These are phyloP conservation scores for Rhinocladiella mackenziei DNA, from an alignment of 2,329 filamentous ascomycete species.

Conservation along the genomic window DNA sequence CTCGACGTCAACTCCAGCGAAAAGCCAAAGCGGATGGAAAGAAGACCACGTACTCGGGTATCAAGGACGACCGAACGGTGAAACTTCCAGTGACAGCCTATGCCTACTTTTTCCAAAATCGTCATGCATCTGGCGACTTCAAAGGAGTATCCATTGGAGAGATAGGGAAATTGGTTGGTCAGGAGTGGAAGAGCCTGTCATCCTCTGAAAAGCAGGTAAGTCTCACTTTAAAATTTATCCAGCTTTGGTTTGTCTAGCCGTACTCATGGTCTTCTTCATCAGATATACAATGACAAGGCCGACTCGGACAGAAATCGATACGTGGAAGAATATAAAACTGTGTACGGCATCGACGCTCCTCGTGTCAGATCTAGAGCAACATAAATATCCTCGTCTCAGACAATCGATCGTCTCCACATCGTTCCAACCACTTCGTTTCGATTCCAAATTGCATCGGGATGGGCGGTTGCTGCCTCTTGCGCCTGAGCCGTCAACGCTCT, in stretches of 20 bases:
- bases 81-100: constrained; percentile 43
- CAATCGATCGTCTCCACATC: too few relatives aligned
- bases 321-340: constrained; percentile 34
- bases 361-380: not conserved
- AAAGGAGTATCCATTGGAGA: constrained; percentile 44
- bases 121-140: constrained; percentile 48
- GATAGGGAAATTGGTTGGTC: constrained; percentile 37
- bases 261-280: constrained; percentile 9
- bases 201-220: constrained; percentile 38
- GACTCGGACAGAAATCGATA: constrained; percentile 35
- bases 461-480: too few relatives aligned
- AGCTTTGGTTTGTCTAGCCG: not conserved
- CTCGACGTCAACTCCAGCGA: constrained; percentile 41
- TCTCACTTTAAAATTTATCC: not conserved
- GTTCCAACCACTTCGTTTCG: too few relatives aligned
- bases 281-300: constrained; percentile 32
- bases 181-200: constrained; percentile 48
- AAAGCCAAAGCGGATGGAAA: constrained; percentile 17
- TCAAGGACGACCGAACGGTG: constrained; percentile 54
- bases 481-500: too few relatives aligned
- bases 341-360: constrained; percentile 34
- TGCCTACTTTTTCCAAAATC: constrained; percentile 45
- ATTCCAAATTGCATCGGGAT: too few relatives aligned
- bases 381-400: too few relatives aligned
- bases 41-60: constrained; percentile 24